Evolutionary conservation across 192 early-diverging fungal species (phyloP), one percentile per base, ranked within the genome.

Genomic region (Rhizoclosmatium globosum): DNA sequence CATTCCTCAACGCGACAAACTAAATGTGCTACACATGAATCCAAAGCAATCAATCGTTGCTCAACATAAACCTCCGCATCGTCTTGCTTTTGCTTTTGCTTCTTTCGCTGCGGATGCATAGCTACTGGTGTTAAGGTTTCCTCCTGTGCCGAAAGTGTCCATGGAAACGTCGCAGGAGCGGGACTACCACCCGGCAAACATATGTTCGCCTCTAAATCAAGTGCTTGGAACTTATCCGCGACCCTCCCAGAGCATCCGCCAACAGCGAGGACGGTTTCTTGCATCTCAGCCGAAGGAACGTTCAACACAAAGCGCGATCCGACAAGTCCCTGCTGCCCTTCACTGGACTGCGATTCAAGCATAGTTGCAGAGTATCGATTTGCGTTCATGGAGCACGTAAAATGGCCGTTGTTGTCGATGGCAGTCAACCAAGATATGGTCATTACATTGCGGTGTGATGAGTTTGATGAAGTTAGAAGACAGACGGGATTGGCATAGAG

Each of bases 401-500:
- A 82, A 65, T 65, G 61, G 38, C 85, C 81, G 41, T 80, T 47
- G 75, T 86, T 86, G 66, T 86, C 85, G 42, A 82, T 70, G n/a
- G 72, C 23, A 1, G 85, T 84, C 17, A 86, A 67, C 85, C 85
- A 86, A 3, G 78, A 74, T 3, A 86, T 79, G 23, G 82, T 86
- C 85, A 86, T 86, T 45, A 82, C 74, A 59, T 84, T 86, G n/a
- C 82, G 57, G 7, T 31, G 38, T 42, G 50, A 46, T 17, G 13
- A 42, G 21, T 65, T 68, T 17, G 47, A 53, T 44, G 66, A 60
- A 39, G 81, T 80, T 7, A 85, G 84, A 38, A 85, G 74, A 47
- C 84, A 85, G 39, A 85, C 84, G 17, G 84, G 84, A 53, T 82
- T 82, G 13, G 84, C 31, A 65, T 85, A 85, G 38, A 85, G 81